A percentile compares a stretch with the other conserved stretches of the same genome.
These are phyloP conservation scores for Penicillium fuscoglaucum DNA, from an alignment of 2,329 filamentous ascomycete genomes.

Conservation along the genomic window DNA sequence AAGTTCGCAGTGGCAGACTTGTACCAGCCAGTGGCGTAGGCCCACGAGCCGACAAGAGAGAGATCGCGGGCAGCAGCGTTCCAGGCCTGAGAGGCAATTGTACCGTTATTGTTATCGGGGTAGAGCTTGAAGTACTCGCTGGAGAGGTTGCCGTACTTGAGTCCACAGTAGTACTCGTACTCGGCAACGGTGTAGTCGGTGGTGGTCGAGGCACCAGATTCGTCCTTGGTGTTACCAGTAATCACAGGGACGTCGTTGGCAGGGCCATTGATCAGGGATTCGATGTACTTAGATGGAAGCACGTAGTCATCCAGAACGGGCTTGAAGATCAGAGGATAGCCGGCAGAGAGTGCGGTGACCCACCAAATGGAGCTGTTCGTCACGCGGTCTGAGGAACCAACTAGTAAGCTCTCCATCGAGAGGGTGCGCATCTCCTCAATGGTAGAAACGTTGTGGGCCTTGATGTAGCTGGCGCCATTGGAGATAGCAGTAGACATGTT, in stretches of 20 bases:
- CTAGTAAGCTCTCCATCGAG: conserved; percentile 27
- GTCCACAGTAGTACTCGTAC: conserved; percentile 28
- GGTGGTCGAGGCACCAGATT: conserved; percentile 28
- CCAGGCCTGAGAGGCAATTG: conserved; percentile 24
- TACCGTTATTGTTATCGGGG: conserved; percentile 24
- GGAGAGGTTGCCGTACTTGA: conserved; percentile 33
- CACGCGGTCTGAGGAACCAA: conserved; percentile 29
- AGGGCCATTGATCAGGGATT: conserved; percentile 27
- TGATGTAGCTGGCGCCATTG: conserved; percentile 31
- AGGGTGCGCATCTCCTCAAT: conserved; percentile 26
- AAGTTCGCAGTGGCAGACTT: conserved; percentile 27
- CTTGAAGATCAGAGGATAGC: conserved; percentile 34
- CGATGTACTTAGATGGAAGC: conserved; percentile 29
- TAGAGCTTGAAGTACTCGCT: conserved; percentile 31
- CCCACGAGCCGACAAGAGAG: conserved; percentile 28
- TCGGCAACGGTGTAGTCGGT: conserved; percentile 30
- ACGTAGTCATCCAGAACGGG: conserved; percentile 30
- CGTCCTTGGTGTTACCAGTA: conserved; percentile 40
- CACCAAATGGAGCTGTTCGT: conserved; percentile 28
- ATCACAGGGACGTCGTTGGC: conserved; percentile 40
- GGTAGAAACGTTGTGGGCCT: conserved; percentile 25
- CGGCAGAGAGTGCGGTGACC: conserved; percentile 31
- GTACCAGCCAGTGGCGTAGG: conserved; percentile 32
- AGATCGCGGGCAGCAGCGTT: conserved; percentile 31
- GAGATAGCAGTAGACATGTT: too few species aligned